These are phyloP conservation scores for Fusarium torreyae DNA, from an alignment of 2,329 filamentous ascomycete species.

Conservation along the genomic window DNA sequence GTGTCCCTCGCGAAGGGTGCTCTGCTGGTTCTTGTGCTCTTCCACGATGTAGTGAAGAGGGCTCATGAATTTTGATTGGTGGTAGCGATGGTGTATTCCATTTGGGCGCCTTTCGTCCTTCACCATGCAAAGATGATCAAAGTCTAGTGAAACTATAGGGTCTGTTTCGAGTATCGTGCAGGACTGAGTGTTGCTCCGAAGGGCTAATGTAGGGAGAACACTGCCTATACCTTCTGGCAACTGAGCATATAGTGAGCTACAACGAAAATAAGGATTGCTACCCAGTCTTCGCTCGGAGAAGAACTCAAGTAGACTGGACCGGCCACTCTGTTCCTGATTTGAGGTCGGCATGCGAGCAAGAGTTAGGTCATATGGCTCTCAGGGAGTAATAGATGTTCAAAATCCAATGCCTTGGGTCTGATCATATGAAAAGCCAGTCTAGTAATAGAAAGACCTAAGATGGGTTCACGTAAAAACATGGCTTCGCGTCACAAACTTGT, in stretches of 20 bases:
- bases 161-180: constrained; percentile 11
- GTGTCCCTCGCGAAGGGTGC: constrained; percentile 11
- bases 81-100: constrained; percentile 1
- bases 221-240: background rate
- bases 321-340: background rate
- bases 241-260: background rate
- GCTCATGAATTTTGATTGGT: constrained; percentile 29
- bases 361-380: no score
- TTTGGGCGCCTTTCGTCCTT: constrained; percentile 1
- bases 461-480: background rate
- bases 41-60: constrained; percentile 27
- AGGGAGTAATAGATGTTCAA: no score
- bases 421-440: background rate
- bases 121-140: constrained; percentile 23
- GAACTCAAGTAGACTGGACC: constrained; percentile 1
- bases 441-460: background rate
- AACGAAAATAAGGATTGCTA: background rate
- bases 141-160: constrained; percentile 25
- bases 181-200: background rate
- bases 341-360: background rate
- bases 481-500: background rate
- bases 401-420: background rate
- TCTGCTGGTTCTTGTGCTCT: constrained; percentile 29
- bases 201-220: constrained; percentile 9
- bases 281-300: background rate